Base-by-base conservation (phyloP, 1,139 yeast genomes). In the Eremothecium cymbalariae region DNA sequence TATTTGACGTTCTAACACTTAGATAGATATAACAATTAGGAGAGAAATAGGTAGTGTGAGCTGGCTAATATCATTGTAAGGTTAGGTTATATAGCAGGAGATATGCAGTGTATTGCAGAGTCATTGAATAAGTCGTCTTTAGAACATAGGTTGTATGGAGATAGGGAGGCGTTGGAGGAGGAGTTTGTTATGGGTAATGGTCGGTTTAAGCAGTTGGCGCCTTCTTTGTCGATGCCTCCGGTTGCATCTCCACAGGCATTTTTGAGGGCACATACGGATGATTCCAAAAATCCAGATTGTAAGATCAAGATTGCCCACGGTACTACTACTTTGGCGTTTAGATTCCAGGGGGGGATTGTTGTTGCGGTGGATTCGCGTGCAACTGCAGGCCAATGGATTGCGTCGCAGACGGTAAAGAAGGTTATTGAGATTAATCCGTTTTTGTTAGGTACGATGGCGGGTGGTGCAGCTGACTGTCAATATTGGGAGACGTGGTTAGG, bases 401-500 rank as follows among this genome's bases (percentile, higher is more conserved):
- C 97, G 11, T 86, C 97, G 17, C 97, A 88, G 62, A 86, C 96
- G 2, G 99, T 90, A 46, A 88, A 90, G 64, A 90, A 90, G 63
- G 98, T 90, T 35, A 88, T 90, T 57, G 90, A 90, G 60, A 90
- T 90, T 64, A 93, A 93, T 62, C 96, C 97, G 34, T 82, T 83
- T 56, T 65, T 90, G 48, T 71, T 90, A 51, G 99, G 99, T 46
- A 90, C 99, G 20, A 79, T 90, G 96, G 99, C 99, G 23, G 99
- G 99, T 64, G 97, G 97, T 67, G 99, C 99, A 34, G 98, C 98
- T 18, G 99, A 90, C 64, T 90, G 99, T 70, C 98, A 93, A 62
- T 93, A 71, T 63, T 90, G 99, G 99, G 97, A 90, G 65, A 85
- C 96, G 18, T 90, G 97, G 97, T 71, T 90, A 45, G 98, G 98